Evolutionary conservation across 2,329 filamentous ascomycete genomes (phyloP).

Genomic region (Apiospora sp.): DNA sequence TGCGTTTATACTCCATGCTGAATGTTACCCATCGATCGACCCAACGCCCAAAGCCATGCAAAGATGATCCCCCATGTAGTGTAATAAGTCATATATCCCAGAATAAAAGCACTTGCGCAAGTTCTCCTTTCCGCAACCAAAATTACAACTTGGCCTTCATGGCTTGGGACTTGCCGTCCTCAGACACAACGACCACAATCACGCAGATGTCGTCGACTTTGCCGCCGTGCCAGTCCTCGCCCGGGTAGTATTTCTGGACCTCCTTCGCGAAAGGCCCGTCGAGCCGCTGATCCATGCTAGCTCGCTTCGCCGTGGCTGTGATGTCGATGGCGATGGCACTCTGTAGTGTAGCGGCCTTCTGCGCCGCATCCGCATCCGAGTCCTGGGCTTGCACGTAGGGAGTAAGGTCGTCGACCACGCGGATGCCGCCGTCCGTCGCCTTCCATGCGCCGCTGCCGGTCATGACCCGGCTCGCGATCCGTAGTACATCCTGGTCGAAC

Average conservation of each 20-base stretch:
- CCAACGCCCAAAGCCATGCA: slow-evolving; percentile 22
- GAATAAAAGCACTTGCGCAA: slow-evolving; percentile 12
- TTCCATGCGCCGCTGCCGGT: slow-evolving; percentile 77
- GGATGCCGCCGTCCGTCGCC: slow-evolving; percentile 66
- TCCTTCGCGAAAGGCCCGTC: slow-evolving; percentile 96
- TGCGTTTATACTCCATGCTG: slow-evolving; percentile 21
- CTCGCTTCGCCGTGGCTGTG: slow-evolving; percentile 81
- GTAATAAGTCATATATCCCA: slow-evolving; percentile 15
- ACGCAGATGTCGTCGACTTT: slow-evolving; percentile 97
- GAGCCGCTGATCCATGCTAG: slow-evolving; percentile 80
- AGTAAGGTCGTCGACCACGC: slow-evolving; percentile 67
- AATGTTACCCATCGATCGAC: slow-evolving; percentile 8
- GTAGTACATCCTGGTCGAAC: slow-evolving; percentile 86
- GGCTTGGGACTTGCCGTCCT: slow-evolving; percentile 53
- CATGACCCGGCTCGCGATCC: slow-evolving; percentile 82
- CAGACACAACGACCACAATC: slow-evolving; percentile 79
- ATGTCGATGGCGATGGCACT: slow-evolving; percentile 81
- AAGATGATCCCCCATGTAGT: slow-evolving; percentile 14
- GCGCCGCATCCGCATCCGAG: slow-evolving; percentile 27
- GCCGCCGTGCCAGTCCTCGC: slow-evolving; percentile 87
- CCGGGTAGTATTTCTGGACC: slow-evolving; percentile 85
- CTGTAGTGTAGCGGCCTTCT: slow-evolving; percentile 67
- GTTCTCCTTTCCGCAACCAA: background rate
- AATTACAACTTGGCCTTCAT: slow-evolving; percentile 39
- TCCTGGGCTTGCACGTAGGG: slow-evolving; percentile 52